Percentiles rank a stretch among this genome's conserved stretches.
These are phyloP conservation scores for Tolypocladium amazonense DNA, from an alignment of 2,329 filamentous ascomycete species.

Conservation along the genomic window DNA sequence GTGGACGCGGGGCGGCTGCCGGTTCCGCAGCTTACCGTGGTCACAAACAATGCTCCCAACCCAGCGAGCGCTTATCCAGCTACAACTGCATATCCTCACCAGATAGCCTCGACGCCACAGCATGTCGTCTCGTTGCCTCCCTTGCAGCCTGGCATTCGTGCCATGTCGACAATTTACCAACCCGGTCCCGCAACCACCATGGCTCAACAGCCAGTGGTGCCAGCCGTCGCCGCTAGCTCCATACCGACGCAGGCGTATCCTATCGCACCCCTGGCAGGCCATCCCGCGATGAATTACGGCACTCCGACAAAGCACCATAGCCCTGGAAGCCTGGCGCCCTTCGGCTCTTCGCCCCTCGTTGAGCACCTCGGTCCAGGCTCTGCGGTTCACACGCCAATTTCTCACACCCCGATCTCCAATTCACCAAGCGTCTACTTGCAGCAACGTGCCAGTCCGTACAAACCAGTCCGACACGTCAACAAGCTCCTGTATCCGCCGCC, in stretches of 20 bases:
- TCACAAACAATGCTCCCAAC: slow-evolving; percentile 31
- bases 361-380: slow-evolving; percentile 46
- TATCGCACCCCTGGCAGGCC: slow-evolving; percentile 10
- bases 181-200: slow-evolving; percentile 33
- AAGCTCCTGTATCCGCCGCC: slow-evolving; percentile 85
- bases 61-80: slow-evolving; percentile 19
- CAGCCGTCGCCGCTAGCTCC: slow-evolving; percentile 12
- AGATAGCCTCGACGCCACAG: slow-evolving; percentile 23
- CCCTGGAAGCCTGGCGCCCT: slow-evolving; percentile 35
- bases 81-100: slow-evolving; percentile 28
- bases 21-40: slow-evolving; percentile 60
- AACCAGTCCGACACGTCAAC: slow-evolving; percentile 79
- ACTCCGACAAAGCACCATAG: slow-evolving; percentile 45
- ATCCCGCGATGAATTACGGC: slow-evolving; percentile 28
- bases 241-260: slow-evolving; percentile 13
- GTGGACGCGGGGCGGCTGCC: slow-evolving; percentile 41
- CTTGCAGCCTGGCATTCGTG: slow-evolving; percentile 48
- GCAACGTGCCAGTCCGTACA: slow-evolving; percentile 85
- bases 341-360: slow-evolving; percentile 56
- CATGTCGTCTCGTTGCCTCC: slow-evolving; percentile 48
- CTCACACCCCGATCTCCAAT: slow-evolving; percentile 56
- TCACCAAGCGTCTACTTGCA: slow-evolving; percentile 83
- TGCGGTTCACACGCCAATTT: slow-evolving; percentile 43
- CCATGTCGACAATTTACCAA: slow-evolving; percentile 70
- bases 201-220: slow-evolving; percentile 21